phyloP scores from a whole-genome alignment of 2,329 filamentous ascomycete species.

The Massarina eburnea region DNA sequence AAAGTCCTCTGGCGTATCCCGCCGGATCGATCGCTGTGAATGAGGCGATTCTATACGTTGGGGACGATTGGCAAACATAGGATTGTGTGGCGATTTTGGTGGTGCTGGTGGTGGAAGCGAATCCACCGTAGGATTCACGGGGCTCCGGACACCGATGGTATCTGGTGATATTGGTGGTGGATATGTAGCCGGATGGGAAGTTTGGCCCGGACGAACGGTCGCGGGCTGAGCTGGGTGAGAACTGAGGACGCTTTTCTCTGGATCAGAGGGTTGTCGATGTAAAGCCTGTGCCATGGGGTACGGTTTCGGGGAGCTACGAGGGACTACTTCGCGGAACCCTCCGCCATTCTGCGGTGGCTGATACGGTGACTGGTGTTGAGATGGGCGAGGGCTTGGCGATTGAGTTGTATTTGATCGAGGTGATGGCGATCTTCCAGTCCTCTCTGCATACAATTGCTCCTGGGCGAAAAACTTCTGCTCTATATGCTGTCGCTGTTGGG shows the following conservation, averaged over 20 bases:
- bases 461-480: conserved; percentile 36
- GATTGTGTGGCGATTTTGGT: conserved; percentile 27
- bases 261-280: conserved; percentile 8
- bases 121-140: conserved; percentile 22
- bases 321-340: conserved; percentile 40
- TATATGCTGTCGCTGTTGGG: conserved; percentile 40
- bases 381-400: conserved; percentile 20
- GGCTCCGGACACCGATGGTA: conserved; percentile 16
- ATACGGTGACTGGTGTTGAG: conserved; percentile 5
- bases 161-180: conserved; percentile 30
- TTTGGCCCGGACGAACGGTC: conserved; percentile 22
- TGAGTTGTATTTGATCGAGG: conserved; percentile 26
- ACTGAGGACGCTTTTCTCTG: conserved; percentile 15
- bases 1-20: conserved; percentile 8
- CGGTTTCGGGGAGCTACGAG: conserved; percentile 32
- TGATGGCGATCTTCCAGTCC: conserved; percentile 34
- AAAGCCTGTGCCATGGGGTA: conserved; percentile 18
- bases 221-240: conserved; percentile 24
- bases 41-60: conserved; percentile 10
- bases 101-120: conserved; percentile 24
- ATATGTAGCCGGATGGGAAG: conserved; percentile 21
- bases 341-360: conserved; percentile 16
- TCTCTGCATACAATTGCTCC: conserved; percentile 34
- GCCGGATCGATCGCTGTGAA: conserved; percentile 9
- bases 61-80: conserved; percentile 15